These are phyloP conservation scores for Quercus phellos DNA, from an alignment of 331 rosid species.

Conservation along the genomic window DNA sequence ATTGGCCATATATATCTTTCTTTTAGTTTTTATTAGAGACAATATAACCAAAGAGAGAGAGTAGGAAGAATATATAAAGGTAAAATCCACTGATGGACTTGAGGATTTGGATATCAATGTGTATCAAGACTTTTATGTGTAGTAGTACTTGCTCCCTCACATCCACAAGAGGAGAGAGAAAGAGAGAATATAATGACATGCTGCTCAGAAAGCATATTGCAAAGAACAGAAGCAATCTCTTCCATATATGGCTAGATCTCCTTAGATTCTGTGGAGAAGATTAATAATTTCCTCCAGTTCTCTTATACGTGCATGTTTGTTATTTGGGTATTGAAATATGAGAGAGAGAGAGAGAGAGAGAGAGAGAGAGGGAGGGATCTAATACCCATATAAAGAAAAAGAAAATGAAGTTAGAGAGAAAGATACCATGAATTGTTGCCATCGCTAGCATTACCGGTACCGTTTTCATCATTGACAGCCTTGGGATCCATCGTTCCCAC, in stretches of 20 bases:
- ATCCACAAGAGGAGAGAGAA: slow-evolving; percentile 6
- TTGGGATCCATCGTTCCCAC: slow-evolving; percentile 65
- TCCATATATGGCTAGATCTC: slow-evolving; percentile 20
- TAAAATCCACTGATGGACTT: slow-evolving; percentile 10
- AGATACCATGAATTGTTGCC: slow-evolving; percentile 73
- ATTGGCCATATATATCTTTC: neutral
- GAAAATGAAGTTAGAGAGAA: neutral
- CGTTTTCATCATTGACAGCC: slow-evolving; percentile 59
- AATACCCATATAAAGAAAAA: neutral
- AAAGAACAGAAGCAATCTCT: slow-evolving; percentile 21
- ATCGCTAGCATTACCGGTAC: slow-evolving; percentile 75
- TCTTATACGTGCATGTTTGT: slow-evolving; percentile 20
- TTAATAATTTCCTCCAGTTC: neutral
- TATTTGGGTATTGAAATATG: slow-evolving; percentile 10
- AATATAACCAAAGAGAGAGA: neutral
- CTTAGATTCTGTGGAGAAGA: slow-evolving; percentile 30
- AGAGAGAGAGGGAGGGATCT: neutral
- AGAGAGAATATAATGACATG: slow-evolving; percentile 7
- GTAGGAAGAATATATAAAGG: slow-evolving; percentile 1
- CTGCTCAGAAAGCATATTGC: slow-evolving; percentile 20
- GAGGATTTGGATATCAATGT: slow-evolving; percentile 42
- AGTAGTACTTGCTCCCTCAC: slow-evolving; percentile 11
- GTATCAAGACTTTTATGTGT: slow-evolving; percentile 37
- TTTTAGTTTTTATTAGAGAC: neutral
- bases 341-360: neutral